Base-by-base conservation (phyloP, 2,329 filamentous ascomycete species). In the Aspergillus alliaceus region DNA sequence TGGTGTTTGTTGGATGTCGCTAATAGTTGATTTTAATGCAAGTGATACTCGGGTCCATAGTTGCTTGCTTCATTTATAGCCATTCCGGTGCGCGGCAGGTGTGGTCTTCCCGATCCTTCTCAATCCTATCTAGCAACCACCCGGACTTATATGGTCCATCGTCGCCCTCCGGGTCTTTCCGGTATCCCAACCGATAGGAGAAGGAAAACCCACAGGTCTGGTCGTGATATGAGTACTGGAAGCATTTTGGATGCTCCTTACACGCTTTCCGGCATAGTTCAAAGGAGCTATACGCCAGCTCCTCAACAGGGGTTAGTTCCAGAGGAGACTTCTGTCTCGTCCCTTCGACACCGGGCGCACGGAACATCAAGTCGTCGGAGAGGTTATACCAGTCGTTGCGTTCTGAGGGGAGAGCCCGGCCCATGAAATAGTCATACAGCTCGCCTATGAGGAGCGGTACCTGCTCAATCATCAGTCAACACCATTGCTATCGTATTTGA, bases 371-470 rank as follows among this genome's bases (percentile, higher is more conserved):
- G 48, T 82, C 48, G 25, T 82, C 76, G 4, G 81, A 80, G 4
- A 79, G 63, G 62, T 85, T 84, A 65, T 84, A 79, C 82, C 82
- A 85, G 50, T 82, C 73, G 8, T 79, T 72, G 15, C 79, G 76
- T 35, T 68, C 65, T 4, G 72, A 63, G 29, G 74, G 68, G 60
- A 84, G 74, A 2, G 77, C 79, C 2, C 70, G 73, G 55, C 53
- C 15, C 35, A 59, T 60, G 51, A 84, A 76, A 51, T 76, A 70
- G 4, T 80, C 64, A 64, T 82, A 85, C 31, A 84, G 64, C 55
- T 84, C 82, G 57, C 72, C 74, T 56, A 82, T 78, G 53, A 79
- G 71, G 39, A 83, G 68, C 20, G 74, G 72, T 32, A 74, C 68
- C 79, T 82, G 56, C 53, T 14, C 15, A 15, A 6, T n/a, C 24